These are phyloP conservation scores for Onygenales sp. DNA, from an alignment of 2,329 filamentous ascomycete genomes.

Conservation along the genomic window DNA sequence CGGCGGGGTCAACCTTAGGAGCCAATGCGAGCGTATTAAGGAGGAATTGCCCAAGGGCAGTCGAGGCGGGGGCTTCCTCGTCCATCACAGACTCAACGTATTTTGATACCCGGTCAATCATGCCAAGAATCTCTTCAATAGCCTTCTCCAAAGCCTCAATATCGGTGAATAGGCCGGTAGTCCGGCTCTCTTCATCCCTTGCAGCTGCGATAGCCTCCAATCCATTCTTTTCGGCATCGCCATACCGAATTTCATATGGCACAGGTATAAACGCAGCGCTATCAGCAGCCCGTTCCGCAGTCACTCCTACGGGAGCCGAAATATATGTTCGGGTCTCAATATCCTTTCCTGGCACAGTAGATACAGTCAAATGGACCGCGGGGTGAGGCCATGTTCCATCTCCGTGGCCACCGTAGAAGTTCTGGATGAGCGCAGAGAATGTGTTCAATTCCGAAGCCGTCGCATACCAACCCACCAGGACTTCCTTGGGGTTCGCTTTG, in stretches of 20 bases:
- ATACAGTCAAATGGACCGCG: constrained; percentile 93
- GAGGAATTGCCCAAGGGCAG: constrained; percentile 85
- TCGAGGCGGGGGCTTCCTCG: constrained; percentile 79
- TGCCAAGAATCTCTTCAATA: constrained; percentile 75
- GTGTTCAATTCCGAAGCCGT: constrained; percentile 95
- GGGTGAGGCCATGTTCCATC: constrained; percentile 96
- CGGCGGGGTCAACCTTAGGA: constrained; percentile 82
- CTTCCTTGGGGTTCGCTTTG: constrained; percentile 86
- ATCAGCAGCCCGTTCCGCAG: constrained; percentile 86
- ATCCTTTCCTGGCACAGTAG: constrained; percentile 76
- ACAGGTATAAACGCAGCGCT: constrained; percentile 97
- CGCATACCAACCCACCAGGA: constrained; percentile 96
- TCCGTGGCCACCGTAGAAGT: constrained; percentile 96
- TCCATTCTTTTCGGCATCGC: constrained; percentile 65
- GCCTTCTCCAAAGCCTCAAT: constrained; percentile 81
- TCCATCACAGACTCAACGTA: constrained; percentile 88
- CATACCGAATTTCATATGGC: constrained; percentile 86
- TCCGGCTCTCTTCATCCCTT: constrained; percentile 66
- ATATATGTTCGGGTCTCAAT: constrained; percentile 93
- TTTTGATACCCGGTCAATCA: constrained; percentile 82
- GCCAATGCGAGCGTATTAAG: constrained; percentile 88
- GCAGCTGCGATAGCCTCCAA: constrained; percentile 78
- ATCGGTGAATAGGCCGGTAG: constrained; percentile 68
- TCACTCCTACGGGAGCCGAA: constrained; percentile 87
- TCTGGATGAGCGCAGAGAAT: constrained; percentile 97